Conservation (phyloP, 352 stramenopile genomes). For the Phytopythium mirpurense region DNA sequence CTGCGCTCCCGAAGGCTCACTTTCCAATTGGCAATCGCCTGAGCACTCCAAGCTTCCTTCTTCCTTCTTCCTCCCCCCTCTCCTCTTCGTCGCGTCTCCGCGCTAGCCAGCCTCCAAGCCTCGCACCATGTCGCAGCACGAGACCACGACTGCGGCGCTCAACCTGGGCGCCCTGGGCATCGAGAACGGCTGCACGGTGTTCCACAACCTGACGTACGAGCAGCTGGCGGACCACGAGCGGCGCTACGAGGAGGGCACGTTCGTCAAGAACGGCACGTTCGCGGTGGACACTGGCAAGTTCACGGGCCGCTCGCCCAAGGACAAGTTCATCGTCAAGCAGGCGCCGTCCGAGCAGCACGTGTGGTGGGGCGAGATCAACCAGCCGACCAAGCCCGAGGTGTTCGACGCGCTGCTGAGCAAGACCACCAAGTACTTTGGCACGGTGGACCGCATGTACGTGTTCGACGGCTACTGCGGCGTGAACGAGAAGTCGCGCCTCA, state of each 20-base stretch:
- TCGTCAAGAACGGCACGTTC: conserved; percentile 93
- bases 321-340: conserved; percentile 98
- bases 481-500: conserved; percentile 89
- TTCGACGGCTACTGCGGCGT: conserved; percentile 96
- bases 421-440: conserved; percentile 91
- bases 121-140: conserved; percentile 45
- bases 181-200: conserved; percentile 86
- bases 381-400: conserved; percentile 89
- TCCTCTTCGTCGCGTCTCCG: no score
- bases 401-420: conserved; percentile 96
- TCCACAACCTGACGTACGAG: conserved; percentile 95
- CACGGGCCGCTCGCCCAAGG: conserved; percentile 97
- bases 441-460: conserved; percentile 92
- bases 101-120: no score
- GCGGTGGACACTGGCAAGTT: conserved; percentile 98
- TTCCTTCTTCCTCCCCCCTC: background rate
- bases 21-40: conserved; percentile 25
- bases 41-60: conserved; percentile 6
- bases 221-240: conserved; percentile 95
- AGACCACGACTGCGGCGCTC: conserved; percentile 47
- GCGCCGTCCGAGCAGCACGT: conserved; percentile 90
- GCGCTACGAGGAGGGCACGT: conserved; percentile 89
- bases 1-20: conserved; percentile 9
- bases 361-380: conserved; percentile 97
- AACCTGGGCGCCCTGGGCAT: conserved; percentile 53